Conservation (phyloP, 2,329 filamentous ascomycete species). For the Venturia nashicola region DNA sequence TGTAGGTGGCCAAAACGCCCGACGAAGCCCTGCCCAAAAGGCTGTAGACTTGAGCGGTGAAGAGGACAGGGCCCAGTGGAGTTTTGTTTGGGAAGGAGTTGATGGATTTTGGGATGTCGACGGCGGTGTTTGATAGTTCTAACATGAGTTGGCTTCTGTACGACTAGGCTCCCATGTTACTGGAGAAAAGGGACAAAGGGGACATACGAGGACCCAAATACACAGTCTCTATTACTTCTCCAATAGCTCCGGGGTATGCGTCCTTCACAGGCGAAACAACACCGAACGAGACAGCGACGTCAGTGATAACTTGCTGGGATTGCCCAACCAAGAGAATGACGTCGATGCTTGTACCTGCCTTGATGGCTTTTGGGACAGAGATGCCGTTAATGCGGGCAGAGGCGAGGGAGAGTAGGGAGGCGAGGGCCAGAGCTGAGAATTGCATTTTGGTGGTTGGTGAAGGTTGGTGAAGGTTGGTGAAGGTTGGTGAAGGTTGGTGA, state of each 20-base stretch:
- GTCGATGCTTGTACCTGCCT: constrained; percentile 25
- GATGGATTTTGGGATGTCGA: constrained; percentile 17
- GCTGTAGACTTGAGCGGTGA: constrained; percentile 17
- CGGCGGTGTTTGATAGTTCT: constrained; percentile 15
- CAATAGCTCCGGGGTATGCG: constrained; percentile 19
- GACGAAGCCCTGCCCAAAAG: constrained; percentile 16
- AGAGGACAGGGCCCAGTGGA: constrained; percentile 13
- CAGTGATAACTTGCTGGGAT: constrained; percentile 34
- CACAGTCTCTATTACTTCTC: constrained; percentile 17
- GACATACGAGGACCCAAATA: constrained; percentile 27
- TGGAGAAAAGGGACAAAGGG: neutral
- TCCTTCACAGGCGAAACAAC: constrained; percentile 17
- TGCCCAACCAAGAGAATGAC: constrained; percentile 28
- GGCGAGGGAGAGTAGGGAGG: constrained; percentile 14
- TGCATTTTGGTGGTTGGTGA: constrained; percentile 12
- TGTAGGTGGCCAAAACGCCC: constrained; percentile 7
- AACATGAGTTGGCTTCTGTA: neutral
- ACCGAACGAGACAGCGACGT: constrained; percentile 34
- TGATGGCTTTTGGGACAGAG: constrained; percentile 28
- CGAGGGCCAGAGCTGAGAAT: constrained; percentile 13
- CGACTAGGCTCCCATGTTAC: neutral
- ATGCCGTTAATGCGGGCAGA: constrained; percentile 33
- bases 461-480: neutral
- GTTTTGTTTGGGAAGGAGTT: constrained; percentile 11
- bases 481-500: neutral